Percentiles rank a stretch among this genome's conserved stretches.
phyloP scores from a whole-genome alignment of 2,329 filamentous ascomycete genomes.

The Cladosporium sp. region DNA sequence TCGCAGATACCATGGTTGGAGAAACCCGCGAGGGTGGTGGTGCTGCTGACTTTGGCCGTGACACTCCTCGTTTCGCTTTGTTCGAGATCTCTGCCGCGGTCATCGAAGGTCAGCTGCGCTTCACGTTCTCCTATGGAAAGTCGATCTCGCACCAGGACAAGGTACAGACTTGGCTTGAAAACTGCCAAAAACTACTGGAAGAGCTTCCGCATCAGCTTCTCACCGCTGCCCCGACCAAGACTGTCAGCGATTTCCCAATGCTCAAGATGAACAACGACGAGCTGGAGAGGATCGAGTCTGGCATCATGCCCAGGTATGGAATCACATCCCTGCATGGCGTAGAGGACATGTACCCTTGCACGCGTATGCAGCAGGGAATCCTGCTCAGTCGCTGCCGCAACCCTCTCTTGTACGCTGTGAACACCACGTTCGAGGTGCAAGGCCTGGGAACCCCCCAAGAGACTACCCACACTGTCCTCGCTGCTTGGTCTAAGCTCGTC shows the following conservation, averaged over 20 bases:
- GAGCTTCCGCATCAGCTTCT: slow-evolving; percentile 3
- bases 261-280: slow-evolving; percentile 2
- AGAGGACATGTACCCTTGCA: slow-evolving; percentile 13
- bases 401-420: slow-evolving; percentile 4
- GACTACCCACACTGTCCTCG: background rate
- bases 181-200: slow-evolving; percentile 3
- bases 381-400: slow-evolving; percentile 10
- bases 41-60: slow-evolving; percentile 2
- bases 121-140: slow-evolving; percentile 6
- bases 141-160: slow-evolving; percentile 3
- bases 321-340: slow-evolving; percentile 5
- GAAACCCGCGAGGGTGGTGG: slow-evolving; percentile 9
- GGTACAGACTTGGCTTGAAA: slow-evolving; percentile 3
- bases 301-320: slow-evolving; percentile 1
- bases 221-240: slow-evolving; percentile 5
- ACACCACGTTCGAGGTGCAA: slow-evolving; percentile 6
- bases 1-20: slow-evolving; percentile 8
- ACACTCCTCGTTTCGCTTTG: slow-evolving; percentile 10
- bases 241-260: slow-evolving; percentile 7
- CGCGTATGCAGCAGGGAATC: slow-evolving; percentile 15
- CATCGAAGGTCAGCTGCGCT: slow-evolving; percentile 7
- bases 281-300: slow-evolving; percentile 5
- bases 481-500: slow-evolving; percentile 31
- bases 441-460: background rate
- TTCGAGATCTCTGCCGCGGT: slow-evolving; percentile 10